Conservation (phyloP, 148 eudicot genomes). For the Selenicereus undatus region DNA sequence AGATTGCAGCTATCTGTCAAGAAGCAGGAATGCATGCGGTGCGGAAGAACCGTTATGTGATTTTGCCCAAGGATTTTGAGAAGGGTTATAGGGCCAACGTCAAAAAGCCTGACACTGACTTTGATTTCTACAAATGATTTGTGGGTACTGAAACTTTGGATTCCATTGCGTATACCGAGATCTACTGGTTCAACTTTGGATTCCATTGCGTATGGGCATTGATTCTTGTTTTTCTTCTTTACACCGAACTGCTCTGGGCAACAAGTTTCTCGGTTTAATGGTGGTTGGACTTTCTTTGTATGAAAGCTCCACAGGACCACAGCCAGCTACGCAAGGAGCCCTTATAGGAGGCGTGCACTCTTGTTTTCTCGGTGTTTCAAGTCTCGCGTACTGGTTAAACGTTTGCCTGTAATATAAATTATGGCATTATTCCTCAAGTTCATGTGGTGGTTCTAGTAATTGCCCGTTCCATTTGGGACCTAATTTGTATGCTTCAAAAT, state of each 20-base stretch:
- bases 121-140: constrained; percentile 83
- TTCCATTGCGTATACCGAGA: constrained; percentile 2
- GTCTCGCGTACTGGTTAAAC: not conserved
- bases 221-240: not conserved
- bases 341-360: not conserved
- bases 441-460: not conserved
- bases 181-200: constrained; percentile 4
- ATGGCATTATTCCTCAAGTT: not conserved
- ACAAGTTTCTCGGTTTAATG: not conserved
- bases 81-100: constrained; percentile 87
- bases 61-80: constrained; percentile 85
- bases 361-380: not conserved
- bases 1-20: constrained; percentile 79
- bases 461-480: not conserved
- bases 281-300: not conserved
- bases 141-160: not conserved
- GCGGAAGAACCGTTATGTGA: constrained; percentile 79
- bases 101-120: constrained; percentile 90
- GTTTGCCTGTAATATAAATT: not conserved
- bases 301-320: not conserved
- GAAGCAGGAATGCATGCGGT: constrained; percentile 88
- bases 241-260: not conserved
- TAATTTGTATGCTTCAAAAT: not conserved
- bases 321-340: not conserved
- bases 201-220: not conserved